Evolutionary conservation across 768 basidiomycete species (phyloP), one percentile per base, ranked within the genome.

Genomic region (Chalciporus piperatus): DNA sequence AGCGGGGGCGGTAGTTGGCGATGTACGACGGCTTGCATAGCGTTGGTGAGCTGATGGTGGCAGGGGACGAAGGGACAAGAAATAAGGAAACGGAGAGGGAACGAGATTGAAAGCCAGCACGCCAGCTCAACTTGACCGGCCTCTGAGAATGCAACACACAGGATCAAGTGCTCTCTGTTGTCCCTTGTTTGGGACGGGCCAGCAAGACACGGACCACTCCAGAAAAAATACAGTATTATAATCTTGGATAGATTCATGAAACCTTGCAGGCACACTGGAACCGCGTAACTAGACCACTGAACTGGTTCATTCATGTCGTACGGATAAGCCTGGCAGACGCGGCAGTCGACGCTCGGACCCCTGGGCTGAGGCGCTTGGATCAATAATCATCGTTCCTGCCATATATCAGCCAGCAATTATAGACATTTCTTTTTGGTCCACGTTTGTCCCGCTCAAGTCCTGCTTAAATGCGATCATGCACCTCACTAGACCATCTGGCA

Each of bases 1-100:
- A 87, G 71, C 45, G 77, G 75, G 55, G 79, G 72, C 40, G 81
- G 80, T 57, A 87, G 71, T 57, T 81, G 80, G 69, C 87, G 85
- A 57, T 71, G 63, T 47, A 86, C 77, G 65, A 81, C 84, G 62
- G 86, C 80, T 74, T 86, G 83, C 87, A 90, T 89, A 59, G 74
- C 66, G 76, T 75, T 63, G 69, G 73, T 63, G 80, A 76, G 76
- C 77, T 79, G 76, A 74, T 84, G 78, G 76, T 70, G 67, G 59
- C 60, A 49, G 30, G 41, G 40, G 53, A 55, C 30, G 42, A 62
- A 54, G 64, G 47, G 27, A 23, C n/a, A 40, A 45, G 46, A 46
- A 51, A 48, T 40, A 46, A 50, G 45, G 53, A 35, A 47, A 47
- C n/a, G 40, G 47, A 49, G 45, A 54, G 63, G 43, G 59, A 61